phyloP scores from a whole-genome alignment of 768 basidiomycete genomes.

The Asterophora lycoperdoides region DNA sequence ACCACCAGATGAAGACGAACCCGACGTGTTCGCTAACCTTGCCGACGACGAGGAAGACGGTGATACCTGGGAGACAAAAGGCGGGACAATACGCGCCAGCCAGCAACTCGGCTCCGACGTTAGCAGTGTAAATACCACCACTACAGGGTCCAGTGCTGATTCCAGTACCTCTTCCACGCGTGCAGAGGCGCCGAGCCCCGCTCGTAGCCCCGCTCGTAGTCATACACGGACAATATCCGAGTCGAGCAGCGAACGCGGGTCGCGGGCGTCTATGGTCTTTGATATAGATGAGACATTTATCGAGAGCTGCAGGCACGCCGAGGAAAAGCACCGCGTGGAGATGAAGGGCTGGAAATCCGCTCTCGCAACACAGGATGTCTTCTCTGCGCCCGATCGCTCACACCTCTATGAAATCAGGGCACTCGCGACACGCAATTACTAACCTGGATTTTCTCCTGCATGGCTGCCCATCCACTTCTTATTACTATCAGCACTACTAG shows the following conservation, averaged over 20 bases:
- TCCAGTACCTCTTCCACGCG: conserved; percentile 24
- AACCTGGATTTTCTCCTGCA: conserved; percentile 21
- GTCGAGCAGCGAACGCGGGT: conserved; percentile 74
- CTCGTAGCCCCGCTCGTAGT: conserved; percentile 57
- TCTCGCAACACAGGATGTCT: conserved; percentile 33
- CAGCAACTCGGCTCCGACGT: conserved; percentile 34
- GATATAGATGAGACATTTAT: conserved; percentile 76
- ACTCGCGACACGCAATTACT: conserved; percentile 82
- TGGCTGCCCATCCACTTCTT: conserved; percentile 8
- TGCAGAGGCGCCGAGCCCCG: conserved; percentile 52
- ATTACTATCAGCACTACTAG: conserved; percentile 14
- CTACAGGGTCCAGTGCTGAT: conserved; percentile 20
- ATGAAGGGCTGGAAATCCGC: conserved; percentile 74
- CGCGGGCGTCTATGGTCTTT: conserved; percentile 72
- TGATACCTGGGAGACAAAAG: conserved; percentile 65
- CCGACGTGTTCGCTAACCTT: conserved; percentile 91
- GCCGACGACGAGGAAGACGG: conserved; percentile 88
- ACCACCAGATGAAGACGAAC: conserved; percentile 86
- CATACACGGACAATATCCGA: conserved; percentile 68
- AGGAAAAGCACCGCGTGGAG: conserved; percentile 78
- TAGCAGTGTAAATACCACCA: conserved; percentile 28
- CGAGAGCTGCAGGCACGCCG: conserved; percentile 68
- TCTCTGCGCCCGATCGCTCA: conserved; percentile 51
- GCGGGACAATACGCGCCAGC: conserved; percentile 74
- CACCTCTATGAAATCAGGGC: conserved; percentile 80